phyloP scores from a whole-genome alignment of 108 stramenopile genomes.

The Nannochloropsis gaditana region DNA sequence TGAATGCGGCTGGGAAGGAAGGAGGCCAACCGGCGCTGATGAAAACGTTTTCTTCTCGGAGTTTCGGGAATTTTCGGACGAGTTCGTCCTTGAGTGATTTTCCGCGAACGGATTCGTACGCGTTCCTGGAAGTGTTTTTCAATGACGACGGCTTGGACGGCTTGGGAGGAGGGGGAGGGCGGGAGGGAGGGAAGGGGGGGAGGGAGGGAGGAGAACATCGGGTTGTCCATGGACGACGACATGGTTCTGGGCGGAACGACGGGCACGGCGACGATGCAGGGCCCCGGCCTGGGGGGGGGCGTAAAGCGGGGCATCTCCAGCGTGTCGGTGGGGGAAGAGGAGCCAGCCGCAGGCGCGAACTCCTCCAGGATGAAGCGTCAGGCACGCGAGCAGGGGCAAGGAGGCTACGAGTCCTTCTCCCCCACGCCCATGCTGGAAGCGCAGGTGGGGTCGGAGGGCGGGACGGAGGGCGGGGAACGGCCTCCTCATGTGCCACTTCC shows the following conservation, averaged over 20 bases:
- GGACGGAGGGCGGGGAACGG: too few species aligned
- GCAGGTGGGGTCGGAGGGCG: too few species aligned
- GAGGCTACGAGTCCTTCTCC: too few species aligned
- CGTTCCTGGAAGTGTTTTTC: slow-evolving; percentile 87
- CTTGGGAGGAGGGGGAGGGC: slow-evolving; percentile 23
- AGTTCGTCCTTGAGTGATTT: slow-evolving; percentile 49
- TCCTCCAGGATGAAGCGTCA: too few species aligned
- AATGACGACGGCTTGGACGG: slow-evolving; percentile 57
- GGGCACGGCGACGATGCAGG: background rate
- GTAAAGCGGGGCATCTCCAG: background rate
- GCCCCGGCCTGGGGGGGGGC: background rate
- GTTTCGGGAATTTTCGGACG: slow-evolving; percentile 24
- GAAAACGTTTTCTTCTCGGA: slow-evolving; percentile 25
- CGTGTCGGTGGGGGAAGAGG: background rate
- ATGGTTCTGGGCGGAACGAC: slow-evolving; percentile 19
- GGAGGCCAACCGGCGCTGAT: background rate
- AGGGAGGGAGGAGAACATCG: slow-evolving; percentile 76
- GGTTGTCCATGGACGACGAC: slow-evolving; percentile 76
- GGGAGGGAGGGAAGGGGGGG: slow-evolving; percentile 62
- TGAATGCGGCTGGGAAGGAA: background rate
- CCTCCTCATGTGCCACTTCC: too few species aligned
- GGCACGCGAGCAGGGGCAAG: too few species aligned
- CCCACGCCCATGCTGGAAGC: too few species aligned
- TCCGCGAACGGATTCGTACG: slow-evolving; percentile 66
- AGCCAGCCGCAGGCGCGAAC: too few species aligned